A percentile compares a stretch with the other conserved stretches of the same genome.
phyloP scores from a whole-genome alignment of 208 protist species.

The Leishmania turanica region DNA sequence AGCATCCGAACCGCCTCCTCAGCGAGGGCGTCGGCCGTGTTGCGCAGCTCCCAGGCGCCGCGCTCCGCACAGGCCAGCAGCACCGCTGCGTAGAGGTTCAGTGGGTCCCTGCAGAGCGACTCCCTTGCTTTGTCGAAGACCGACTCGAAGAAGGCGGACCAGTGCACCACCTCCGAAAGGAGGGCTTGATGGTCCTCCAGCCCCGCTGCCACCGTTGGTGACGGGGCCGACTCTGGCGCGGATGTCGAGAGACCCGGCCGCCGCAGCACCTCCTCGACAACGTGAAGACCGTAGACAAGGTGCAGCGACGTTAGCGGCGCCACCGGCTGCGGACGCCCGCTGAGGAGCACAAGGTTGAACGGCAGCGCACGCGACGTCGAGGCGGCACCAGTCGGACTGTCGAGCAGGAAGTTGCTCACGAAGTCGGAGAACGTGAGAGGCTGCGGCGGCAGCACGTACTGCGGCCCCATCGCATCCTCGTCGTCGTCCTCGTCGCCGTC shows the following conservation, averaged over 20 bases:
- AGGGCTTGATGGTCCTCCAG: constrained; percentile 29
- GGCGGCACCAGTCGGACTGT: neutral
- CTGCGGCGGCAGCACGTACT: constrained; percentile 23
- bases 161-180: constrained; percentile 42
- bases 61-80: constrained; percentile 45
- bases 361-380: constrained; percentile 1
- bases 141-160: constrained; percentile 40
- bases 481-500: constrained; percentile 2
- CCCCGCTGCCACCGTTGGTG: neutral
- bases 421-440: constrained; percentile 35
- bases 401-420: constrained; percentile 20
- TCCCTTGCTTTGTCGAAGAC: constrained; percentile 45
- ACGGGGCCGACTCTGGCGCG: neutral
- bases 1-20: constrained; percentile 29
- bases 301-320: constrained; percentile 40
- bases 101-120: constrained; percentile 41
- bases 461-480: constrained; percentile 2
- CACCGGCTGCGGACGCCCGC: constrained; percentile 31
- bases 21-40: constrained; percentile 31
- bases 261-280: constrained; percentile 40
- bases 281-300: constrained; percentile 39
- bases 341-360: constrained; percentile 21
- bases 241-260: neutral
- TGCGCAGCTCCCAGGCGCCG: constrained; percentile 26
- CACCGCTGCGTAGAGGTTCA: constrained; percentile 40